Conservation (phyloP, 2,329 filamentous ascomycete species). For the Pseudogymnoascus verrucosus region DNA sequence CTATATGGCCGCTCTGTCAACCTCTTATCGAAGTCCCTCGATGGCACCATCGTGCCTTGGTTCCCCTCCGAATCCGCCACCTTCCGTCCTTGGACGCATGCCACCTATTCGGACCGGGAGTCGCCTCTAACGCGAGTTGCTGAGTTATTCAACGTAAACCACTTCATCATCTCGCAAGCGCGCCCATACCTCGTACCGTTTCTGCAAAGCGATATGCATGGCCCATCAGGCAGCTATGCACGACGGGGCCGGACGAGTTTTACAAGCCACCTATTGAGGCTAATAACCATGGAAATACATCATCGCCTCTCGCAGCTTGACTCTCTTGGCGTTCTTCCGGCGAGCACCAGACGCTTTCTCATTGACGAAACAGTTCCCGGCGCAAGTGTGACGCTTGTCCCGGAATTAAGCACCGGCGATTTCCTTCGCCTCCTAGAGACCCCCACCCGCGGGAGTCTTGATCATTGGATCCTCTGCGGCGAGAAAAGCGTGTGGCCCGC, state of each 20-base stretch:
- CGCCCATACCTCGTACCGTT: constrained; percentile 85
- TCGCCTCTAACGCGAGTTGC: constrained; percentile 54
- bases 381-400: constrained; percentile 71
- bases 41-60: constrained; percentile 53
- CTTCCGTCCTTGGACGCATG: constrained; percentile 47
- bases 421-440: constrained; percentile 75
- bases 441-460: constrained; percentile 65
- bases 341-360: constrained; percentile 63
- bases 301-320: constrained; percentile 78
- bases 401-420: constrained; percentile 64
- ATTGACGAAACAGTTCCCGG: constrained; percentile 78
- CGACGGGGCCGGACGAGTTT: constrained; percentile 50
- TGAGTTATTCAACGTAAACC: constrained; percentile 67
- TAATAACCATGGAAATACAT: constrained; percentile 68
- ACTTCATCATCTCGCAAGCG: constrained; percentile 91
- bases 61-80: constrained; percentile 39
- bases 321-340: constrained; percentile 63
- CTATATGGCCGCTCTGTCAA: constrained; percentile 43
- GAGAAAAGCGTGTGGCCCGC: constrained; percentile 90
- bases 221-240: constrained; percentile 55
- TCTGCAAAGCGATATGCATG: constrained; percentile 71
- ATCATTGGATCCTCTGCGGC: constrained; percentile 78
- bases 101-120: constrained; percentile 45
- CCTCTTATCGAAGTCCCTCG: constrained; percentile 56
- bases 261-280: constrained; percentile 52